Evolutionary conservation across 441 rosid genomes (phyloP).

Genomic region (Adansonia gregorii): DNA sequence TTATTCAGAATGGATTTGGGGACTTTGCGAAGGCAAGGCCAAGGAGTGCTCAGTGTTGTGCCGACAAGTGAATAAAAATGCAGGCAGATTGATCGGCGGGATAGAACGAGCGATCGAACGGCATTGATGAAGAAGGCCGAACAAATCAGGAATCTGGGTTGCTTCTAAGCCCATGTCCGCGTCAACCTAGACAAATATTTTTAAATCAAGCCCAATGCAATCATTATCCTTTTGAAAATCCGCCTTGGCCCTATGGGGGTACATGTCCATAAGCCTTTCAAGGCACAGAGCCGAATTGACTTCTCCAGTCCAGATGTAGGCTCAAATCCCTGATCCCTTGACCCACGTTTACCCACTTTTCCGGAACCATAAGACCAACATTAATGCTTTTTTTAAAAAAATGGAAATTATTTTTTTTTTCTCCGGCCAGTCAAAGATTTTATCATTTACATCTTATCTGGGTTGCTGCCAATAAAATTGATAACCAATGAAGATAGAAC

Average conservation of each 20-base stretch:
- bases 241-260: background rate
- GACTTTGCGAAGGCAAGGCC: background rate
- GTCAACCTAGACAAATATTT: background rate
- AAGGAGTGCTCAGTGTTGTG: background rate
- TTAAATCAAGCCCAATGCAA: background rate
- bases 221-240: background rate
- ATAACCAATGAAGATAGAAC: background rate
- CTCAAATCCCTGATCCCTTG: background rate
- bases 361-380: no score
- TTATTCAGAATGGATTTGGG: conserved; percentile 2
- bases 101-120: background rate
- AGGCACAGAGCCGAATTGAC: background rate
- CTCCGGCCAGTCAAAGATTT: no score
- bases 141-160: conserved; percentile 16
- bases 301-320: background rate
- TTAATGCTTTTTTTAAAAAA: no score
- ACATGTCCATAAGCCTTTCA: background rate
- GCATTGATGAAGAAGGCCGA: background rate
- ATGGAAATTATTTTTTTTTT: no score
- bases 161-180: background rate
- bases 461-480: background rate
- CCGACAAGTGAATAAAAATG: background rate
- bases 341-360: background rate
- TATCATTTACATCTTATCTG: background rate
- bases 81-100: background rate